Base-by-base conservation (phyloP, 1,284 basidiomycete species). In the Singerocomus rubriflavus region DNA sequence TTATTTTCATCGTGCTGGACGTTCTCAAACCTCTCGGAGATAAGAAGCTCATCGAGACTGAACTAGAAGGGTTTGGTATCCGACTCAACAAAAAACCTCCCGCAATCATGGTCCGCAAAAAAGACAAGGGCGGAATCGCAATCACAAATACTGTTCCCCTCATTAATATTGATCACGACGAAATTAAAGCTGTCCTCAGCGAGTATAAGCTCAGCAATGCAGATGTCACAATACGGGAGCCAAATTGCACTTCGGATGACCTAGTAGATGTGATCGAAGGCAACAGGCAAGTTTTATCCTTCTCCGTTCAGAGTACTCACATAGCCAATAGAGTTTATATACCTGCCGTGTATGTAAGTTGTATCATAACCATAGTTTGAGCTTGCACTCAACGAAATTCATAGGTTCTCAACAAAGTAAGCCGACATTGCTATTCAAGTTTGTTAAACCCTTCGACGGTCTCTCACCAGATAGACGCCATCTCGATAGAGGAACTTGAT, bases 1-100 rank as follows among this genome's bases (percentile, higher is more conserved):
- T 99, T 43, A 98, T 99, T 59, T 99, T 98, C 71, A 98, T 99
- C 67, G 91, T 99, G 29, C 82, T 99, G 36, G 97, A 99, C 65
- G 97, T 99, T 12, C 81, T 97, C 36, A 99, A 99, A 73, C 97
- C 97, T 11, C 81, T 99, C 25, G 89, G 88, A 38, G 96, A 99
- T 76, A 93, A 99, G 66, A 88, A 83, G 49, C 75, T 97, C 63
- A 91, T 99, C 55, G 93, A 97, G 70, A 69, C 79, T 39, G 96
- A 99, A 71, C 72, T 99, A 56, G 96, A 99, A 79, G 94, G 94
- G 29, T 98, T 98, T 60, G 96, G 96, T 7, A 98, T 98, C 61
- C 82, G 95, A 42, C 77, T 99, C 51, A 99, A 99, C 77, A 98
- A 98, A 73, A 84, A 85, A 60, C 93, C 96, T 2, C 97, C 97